Evolutionary conservation across 148 eudicot species (phyloP).

Genomic region (Vaccinium darrowii): DNA sequence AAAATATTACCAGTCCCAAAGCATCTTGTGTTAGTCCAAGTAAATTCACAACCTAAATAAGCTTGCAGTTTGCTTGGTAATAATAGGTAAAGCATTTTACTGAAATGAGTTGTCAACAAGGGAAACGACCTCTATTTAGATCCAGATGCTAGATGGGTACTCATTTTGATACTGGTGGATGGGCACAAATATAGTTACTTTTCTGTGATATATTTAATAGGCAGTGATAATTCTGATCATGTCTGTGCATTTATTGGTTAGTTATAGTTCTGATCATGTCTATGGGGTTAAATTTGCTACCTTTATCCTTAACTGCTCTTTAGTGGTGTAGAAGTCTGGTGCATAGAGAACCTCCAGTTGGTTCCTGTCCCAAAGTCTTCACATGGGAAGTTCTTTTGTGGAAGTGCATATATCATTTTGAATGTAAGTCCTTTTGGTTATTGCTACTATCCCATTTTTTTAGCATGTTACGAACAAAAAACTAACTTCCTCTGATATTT

Average conservation of each 20-base stretch:
- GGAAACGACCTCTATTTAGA: not conserved
- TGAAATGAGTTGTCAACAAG: not conserved
- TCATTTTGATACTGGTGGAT: not conserved
- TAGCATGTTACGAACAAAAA: constrained; percentile 10
- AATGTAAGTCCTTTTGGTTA: constrained; percentile 42
- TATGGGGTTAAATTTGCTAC: not conserved
- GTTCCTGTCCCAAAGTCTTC: constrained; percentile 59
- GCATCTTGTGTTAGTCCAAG: not conserved
- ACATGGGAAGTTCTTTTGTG: constrained; percentile 56
- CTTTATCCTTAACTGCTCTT: constrained; percentile 29
- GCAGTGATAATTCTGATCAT: not conserved
- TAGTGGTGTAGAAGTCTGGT: constrained; percentile 71
- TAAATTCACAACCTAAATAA: not conserved
- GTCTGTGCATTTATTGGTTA: not conserved
- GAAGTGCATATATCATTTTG: constrained; percentile 65
- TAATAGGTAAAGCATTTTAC: not conserved
- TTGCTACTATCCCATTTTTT: not conserved
- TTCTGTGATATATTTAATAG: not conserved
- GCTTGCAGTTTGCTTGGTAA: not conserved
- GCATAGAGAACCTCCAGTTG: constrained; percentile 49
- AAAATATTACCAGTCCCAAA: not conserved
- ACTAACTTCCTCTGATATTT: constrained; percentile 2
- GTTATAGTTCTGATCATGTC: not conserved
- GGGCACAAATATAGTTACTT: not conserved
- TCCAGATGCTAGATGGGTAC: not conserved